Percentiles rank a stretch among this genome's conserved stretches.
phyloP scores from a whole-genome alignment of 192 early-diverging fungal species.

The Linnemannia elongata region DNA sequence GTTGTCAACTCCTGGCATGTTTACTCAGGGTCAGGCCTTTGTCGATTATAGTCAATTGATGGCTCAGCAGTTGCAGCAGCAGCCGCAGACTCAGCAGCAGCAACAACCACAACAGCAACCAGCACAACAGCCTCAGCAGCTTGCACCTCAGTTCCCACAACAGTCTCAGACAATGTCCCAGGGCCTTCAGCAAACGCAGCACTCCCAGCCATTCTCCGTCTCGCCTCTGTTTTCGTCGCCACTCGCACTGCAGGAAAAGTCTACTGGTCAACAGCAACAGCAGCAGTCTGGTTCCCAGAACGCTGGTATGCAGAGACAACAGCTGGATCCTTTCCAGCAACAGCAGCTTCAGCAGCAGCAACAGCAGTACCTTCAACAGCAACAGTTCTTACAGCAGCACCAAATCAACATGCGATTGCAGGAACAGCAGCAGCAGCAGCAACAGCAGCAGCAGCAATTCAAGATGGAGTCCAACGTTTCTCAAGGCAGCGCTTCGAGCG shows the following conservation, averaged over 20 bases:
- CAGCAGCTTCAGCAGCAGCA: constrained; percentile 27
- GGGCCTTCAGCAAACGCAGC: background rate
- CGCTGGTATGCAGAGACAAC: background rate
- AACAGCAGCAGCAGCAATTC: constrained; percentile 32
- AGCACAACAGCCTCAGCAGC: constrained; percentile 19
- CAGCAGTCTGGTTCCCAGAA: constrained; percentile 16
- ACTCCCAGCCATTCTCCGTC: constrained; percentile 37
- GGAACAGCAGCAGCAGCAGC: constrained; percentile 38
- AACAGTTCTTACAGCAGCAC: constrained; percentile 49
- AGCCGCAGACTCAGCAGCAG: background rate
- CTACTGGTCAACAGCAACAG: constrained; percentile 21
- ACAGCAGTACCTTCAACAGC: constrained; percentile 40
- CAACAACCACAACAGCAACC: constrained; percentile 22
- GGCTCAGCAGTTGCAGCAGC: constrained; percentile 16
- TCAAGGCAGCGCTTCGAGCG: background rate
- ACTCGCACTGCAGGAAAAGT: constrained; percentile 29
- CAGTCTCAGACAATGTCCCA: constrained; percentile 1
- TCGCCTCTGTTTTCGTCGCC: constrained; percentile 48
- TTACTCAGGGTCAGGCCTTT: constrained; percentile 49
- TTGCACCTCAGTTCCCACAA: constrained; percentile 9
- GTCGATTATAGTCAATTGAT: constrained; percentile 26
- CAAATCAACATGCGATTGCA: constrained; percentile 38
- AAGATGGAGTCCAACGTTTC: background rate
- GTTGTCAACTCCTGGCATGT: constrained; percentile 47
- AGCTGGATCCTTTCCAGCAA: constrained; percentile 1